Evolutionary conservation across 83 land plant genomes (phyloP).

Genomic region (Picea engelmannii): DNA sequence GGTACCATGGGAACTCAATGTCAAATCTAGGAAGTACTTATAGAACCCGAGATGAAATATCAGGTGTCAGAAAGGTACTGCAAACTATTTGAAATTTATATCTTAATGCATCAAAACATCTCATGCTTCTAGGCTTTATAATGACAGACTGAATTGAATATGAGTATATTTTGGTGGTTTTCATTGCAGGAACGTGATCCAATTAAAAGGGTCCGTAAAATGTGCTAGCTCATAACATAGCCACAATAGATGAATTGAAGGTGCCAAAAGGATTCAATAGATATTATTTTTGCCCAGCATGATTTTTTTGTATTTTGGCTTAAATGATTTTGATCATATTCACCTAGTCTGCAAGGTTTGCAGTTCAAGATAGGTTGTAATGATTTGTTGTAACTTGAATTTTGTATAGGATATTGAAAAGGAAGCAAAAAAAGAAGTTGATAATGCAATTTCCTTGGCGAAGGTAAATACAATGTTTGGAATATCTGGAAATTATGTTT

Average conservation of each 20-base stretch:
- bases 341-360: neutral
- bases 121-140: neutral
- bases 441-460: too few relatives aligned
- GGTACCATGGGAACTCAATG: conserved; percentile 99
- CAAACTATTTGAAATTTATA: too few relatives aligned
- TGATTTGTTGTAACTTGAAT: neutral
- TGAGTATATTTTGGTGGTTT: neutral
- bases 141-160: neutral
- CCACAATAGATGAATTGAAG: conserved; percentile 87
- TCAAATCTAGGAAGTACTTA: conserved; percentile 98
- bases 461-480: too few relatives aligned
- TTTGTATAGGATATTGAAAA: conserved; percentile 79
- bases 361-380: neutral
- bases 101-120: conserved; percentile 8
- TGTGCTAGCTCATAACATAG: conserved; percentile 75
- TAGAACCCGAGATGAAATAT: conserved; percentile 93
- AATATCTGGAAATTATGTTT: too few relatives aligned
- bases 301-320: neutral
- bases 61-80: conserved; percentile 50
- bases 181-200: conserved; percentile 88
- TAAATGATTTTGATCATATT: neutral
- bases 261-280: conserved; percentile 7
- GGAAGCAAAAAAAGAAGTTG: conserved; percentile 43
- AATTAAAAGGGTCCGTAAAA: conserved; percentile 90
- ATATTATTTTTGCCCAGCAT: neutral